phyloP scores from a whole-genome alignment of 2,329 filamentous ascomycete genomes.

The Colletotrichum sp. region DNA sequence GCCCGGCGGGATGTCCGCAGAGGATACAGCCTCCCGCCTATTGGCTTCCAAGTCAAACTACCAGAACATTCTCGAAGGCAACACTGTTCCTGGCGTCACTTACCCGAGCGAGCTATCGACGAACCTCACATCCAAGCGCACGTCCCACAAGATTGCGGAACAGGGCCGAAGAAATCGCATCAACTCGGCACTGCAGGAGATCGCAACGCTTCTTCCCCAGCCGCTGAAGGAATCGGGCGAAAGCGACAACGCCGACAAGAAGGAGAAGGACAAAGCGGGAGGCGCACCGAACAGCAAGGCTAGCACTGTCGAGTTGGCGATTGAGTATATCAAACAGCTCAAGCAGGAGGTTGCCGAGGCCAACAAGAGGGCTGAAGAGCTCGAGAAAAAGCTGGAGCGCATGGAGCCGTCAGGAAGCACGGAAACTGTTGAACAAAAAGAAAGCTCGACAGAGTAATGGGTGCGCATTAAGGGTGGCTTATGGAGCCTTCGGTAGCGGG shows the following conservation, averaged over 20 bases:
- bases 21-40: slow-evolving; percentile 72
- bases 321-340: slow-evolving; percentile 89
- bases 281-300: slow-evolving; percentile 84
- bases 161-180: slow-evolving; percentile 95
- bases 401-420: background rate
- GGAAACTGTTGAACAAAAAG: background rate
- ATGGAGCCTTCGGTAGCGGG: background rate
- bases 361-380: slow-evolving; percentile 65
- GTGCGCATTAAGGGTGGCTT: background rate
- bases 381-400: slow-evolving; percentile 63
- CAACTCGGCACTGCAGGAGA: slow-evolving; percentile 90
- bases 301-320: slow-evolving; percentile 95
- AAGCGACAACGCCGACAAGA: slow-evolving; percentile 52
- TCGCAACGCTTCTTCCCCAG: slow-evolving; percentile 82
- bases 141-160: slow-evolving; percentile 97
- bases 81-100: slow-evolving; percentile 84
- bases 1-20: slow-evolving; percentile 53
- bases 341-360: slow-evolving; percentile 74
- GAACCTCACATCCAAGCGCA: slow-evolving; percentile 93
- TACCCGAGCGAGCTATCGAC: slow-evolving; percentile 92
- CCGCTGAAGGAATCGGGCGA: slow-evolving; percentile 45
- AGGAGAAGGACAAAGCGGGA: slow-evolving; percentile 42
- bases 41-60: slow-evolving; percentile 97
- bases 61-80: slow-evolving; percentile 95
- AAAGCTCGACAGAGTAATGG: background rate